A percentile compares a stretch with the other conserved stretches of the same genome.
These are phyloP conservation scores for Gossypium bickii DNA, from an alignment of 345 rosid species.

Conservation along the genomic window DNA sequence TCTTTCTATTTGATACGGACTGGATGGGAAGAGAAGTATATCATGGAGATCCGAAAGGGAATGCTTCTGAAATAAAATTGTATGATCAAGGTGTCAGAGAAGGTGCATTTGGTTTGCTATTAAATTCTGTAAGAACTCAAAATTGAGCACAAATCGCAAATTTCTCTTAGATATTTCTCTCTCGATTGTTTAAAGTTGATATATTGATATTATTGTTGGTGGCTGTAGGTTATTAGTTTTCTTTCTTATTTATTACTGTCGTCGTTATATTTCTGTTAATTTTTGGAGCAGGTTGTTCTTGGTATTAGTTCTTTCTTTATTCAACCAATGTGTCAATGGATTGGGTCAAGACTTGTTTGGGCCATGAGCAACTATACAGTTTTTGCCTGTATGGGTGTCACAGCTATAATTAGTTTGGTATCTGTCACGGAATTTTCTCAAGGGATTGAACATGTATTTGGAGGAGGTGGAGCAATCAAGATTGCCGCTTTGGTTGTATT, in stretches of 20 bases:
- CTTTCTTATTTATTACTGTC: constrained; percentile 8
- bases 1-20: constrained; percentile 95
- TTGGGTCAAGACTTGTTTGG: constrained; percentile 88
- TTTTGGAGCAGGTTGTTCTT: constrained; percentile 67
- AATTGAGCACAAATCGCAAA: constrained; percentile 26
- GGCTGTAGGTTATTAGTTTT: not conserved
- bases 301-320: constrained; percentile 87
- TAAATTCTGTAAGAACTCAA: constrained; percentile 92
- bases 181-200: not conserved
- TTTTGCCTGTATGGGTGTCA: constrained; percentile 80
- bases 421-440: constrained; percentile 47
- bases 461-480: constrained; percentile 54
- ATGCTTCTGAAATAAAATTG: constrained; percentile 43
- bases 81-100: constrained; percentile 89
- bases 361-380: constrained; percentile 86
- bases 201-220: not conserved
- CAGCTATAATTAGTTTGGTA: constrained; percentile 72
- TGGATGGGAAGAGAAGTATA: constrained; percentile 99
- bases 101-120: constrained; percentile 99
- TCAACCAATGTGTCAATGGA: constrained; percentile 78
- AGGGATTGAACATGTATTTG: constrained; percentile 53
- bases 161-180: constrained; percentile 11
- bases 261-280: not conserved
- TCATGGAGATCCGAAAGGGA: constrained; percentile 84
- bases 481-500: constrained; percentile 73